phyloP scores from a whole-genome alignment of 495 filamentous ascomycete genomes.

The Rostrohypoxylon terebratum region DNA sequence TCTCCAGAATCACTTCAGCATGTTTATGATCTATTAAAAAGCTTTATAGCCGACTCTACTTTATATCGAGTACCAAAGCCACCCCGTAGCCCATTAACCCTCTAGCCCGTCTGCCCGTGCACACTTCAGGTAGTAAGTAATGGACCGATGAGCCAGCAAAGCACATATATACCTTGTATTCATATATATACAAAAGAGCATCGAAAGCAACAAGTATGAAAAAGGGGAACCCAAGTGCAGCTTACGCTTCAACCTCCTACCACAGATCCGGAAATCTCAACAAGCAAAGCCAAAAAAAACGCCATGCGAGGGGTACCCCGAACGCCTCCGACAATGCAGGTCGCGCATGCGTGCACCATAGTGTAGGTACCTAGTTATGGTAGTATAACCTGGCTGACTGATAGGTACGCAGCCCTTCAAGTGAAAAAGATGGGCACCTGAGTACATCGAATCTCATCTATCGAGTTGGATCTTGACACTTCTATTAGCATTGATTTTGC shows the following conservation, averaged over 20 bases:
- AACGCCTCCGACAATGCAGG: slow-evolving; percentile 50
- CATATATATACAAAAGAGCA: slow-evolving; percentile 10
- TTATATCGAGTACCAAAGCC: not conserved
- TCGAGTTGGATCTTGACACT: slow-evolving; percentile 18
- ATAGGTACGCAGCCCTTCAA: not conserved
- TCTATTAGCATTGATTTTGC: slow-evolving; percentile 10
- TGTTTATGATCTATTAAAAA: not conserved
- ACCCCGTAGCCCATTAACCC: not conserved
- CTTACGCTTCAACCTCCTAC: not conserved
- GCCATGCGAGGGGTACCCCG: slow-evolving; percentile 13
- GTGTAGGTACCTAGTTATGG: no score
- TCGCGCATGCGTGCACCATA: slow-evolving; percentile 15
- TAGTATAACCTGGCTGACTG: slow-evolving; percentile 1
- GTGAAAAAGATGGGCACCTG: slow-evolving; percentile 10
- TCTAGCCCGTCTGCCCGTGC: not conserved
- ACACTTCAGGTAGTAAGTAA: not conserved
- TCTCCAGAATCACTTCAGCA: not conserved
- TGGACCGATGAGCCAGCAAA: not conserved
- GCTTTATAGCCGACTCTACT: not conserved
- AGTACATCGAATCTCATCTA: slow-evolving; percentile 28
- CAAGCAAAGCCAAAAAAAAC: slow-evolving; percentile 1
- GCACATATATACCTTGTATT: slow-evolving; percentile 2
- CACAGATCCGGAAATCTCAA: not conserved
- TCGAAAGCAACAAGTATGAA: not conserved
- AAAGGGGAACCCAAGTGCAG: not conserved